phyloP scores from a whole-genome alignment of 148 eudicot genomes.

The Linanthus parryae region DNA sequence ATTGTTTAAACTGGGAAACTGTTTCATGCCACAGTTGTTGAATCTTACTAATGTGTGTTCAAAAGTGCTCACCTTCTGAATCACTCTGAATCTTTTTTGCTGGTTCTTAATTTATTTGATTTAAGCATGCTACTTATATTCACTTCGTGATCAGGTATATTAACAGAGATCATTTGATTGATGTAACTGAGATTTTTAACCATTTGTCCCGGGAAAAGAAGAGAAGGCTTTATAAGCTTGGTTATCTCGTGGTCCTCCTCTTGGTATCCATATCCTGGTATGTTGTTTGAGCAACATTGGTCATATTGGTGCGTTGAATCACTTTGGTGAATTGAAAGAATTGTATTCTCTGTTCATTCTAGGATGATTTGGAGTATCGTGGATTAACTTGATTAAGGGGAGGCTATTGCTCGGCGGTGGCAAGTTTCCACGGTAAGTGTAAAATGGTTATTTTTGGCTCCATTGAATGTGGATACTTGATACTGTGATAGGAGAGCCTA shows the following conservation, averaged over 20 bases:
- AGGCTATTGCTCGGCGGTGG: too few species aligned
- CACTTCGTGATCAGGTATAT: constrained; percentile 21
- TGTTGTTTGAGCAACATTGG: background rate
- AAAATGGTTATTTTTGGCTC: background rate
- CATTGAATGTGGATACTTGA: constrained; percentile 8
- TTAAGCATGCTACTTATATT: background rate
- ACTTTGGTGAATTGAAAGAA: background rate
- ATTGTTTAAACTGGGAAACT: too few species aligned
- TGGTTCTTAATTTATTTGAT: too few species aligned
- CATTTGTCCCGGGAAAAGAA: constrained; percentile 34
- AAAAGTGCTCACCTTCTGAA: too few species aligned
- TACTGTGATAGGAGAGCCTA: too few species aligned
- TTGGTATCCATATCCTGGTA: constrained; percentile 20
- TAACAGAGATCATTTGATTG: constrained; percentile 23
- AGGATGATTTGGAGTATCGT: constrained; percentile 53
- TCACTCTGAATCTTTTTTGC: too few species aligned
- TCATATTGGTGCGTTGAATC: background rate
- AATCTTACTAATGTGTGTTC: too few species aligned
- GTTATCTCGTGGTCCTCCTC: constrained; percentile 23
- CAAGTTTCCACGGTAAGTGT: too few species aligned
- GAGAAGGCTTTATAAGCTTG: constrained; percentile 25
- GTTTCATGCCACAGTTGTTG: too few species aligned
- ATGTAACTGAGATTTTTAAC: constrained; percentile 42
- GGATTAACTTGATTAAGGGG: too few species aligned
- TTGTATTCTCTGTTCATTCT: too few species aligned